Evolutionary conservation across 495 filamentous ascomycete species (phyloP).

Genomic region (Aspergillus biplanus): DNA sequence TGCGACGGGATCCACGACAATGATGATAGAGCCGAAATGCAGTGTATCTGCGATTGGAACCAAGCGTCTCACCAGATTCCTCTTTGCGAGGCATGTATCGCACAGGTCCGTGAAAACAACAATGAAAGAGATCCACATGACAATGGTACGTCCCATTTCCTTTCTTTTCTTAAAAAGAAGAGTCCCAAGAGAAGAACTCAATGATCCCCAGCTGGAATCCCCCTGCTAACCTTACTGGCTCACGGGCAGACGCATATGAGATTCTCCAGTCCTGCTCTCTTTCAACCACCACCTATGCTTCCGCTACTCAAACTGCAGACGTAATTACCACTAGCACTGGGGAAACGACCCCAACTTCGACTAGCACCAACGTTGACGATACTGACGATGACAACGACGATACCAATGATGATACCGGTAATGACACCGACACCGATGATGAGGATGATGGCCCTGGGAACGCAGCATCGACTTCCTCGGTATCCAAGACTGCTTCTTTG

Average conservation of each 20-base stretch:
- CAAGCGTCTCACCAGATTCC: slow-evolving; percentile 32
- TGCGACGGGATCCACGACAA: slow-evolving; percentile 35
- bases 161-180: neutral
- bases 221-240: too few species aligned
- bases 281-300: slow-evolving; percentile 36
- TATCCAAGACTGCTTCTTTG: slow-evolving; percentile 23
- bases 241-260: slow-evolving; percentile 36
- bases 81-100: slow-evolving; percentile 43
- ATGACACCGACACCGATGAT: slow-evolving; percentile 3
- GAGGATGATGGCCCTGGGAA: slow-evolving; percentile 3
- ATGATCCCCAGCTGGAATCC: neutral
- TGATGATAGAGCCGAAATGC: slow-evolving; percentile 34
- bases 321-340: slow-evolving; percentile 9
- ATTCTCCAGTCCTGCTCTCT: slow-evolving; percentile 38
- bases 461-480: slow-evolving; percentile 23
- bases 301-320: slow-evolving; percentile 15
- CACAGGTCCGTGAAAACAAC: slow-evolving; percentile 30
- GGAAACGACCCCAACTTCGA: slow-evolving; percentile 1
- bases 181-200: neutral
- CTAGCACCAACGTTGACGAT: neutral
- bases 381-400: neutral
- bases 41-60: slow-evolving; percentile 40
- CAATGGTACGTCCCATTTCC: slow-evolving; percentile 24
- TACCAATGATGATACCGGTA: slow-evolving; percentile 15
- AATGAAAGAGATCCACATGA: slow-evolving; percentile 25